Base-by-base conservation (phyloP, 805 yeast species). In the Jamesozyma lodderae region DNA sequence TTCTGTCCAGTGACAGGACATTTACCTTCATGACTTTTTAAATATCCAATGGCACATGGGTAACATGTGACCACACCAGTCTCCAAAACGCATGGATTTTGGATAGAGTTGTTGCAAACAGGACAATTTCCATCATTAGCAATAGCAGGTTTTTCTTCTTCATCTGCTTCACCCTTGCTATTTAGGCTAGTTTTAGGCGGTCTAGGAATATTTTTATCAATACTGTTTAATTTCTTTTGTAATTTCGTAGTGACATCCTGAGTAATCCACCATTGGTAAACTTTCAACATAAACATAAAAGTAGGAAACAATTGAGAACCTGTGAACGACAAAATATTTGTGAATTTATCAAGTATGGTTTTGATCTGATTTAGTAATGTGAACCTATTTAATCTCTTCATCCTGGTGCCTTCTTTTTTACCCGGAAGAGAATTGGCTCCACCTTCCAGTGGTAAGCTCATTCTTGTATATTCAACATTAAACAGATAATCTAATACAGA, bases 61-160 rank as follows among this genome's bases (percentile, higher is more conserved):
- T 88, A 87, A 59, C 96, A 87, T 48, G 81, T 83, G 0, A 86
- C 94, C 45, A 77, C 79, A 0, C 98, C 98, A 0, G 97, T 86
- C 55, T 88, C 97, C 25, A 90, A 75, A 10, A 81, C 74, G 0
- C 95, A 85, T 3, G 95, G 95, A 49, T 84, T 86, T 23, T 72
- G 72, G 11, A 87, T 73, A 14, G 57, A 64, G 9, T 74, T 60
- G 20, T 70, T 60, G 53, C 97, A 90, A 11, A 90, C 54, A 1
- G 88, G 84, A 60, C 96, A 90, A 2, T 45, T 42, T 10, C 41
- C 43, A n/a, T 52, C 32, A 17, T 30, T 36, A 26, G 28, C 30
- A 8, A 37, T 37, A 2, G 43, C 31, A 5, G 29, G 26, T 16
- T 40, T 40, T 39, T 31, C 23, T 13, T 21, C 34, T 3, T 4